These are phyloP conservation scores for Neurospora sp. DNA, from an alignment of 495 filamentous ascomycete species.

Conservation along the genomic window DNA sequence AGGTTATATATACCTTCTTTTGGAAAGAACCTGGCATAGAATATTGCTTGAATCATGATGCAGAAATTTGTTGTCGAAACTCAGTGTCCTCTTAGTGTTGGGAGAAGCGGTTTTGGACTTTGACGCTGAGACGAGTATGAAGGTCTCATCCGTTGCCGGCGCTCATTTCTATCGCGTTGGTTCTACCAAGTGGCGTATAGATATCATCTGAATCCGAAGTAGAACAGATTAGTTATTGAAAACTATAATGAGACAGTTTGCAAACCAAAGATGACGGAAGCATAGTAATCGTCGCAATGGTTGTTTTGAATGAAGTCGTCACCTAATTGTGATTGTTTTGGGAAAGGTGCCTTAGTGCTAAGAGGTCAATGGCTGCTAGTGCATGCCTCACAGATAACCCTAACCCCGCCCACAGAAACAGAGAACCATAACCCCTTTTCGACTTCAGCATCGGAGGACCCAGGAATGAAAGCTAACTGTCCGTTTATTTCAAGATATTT, in stretches of 20 bases:
- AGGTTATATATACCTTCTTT: constrained; percentile 55
- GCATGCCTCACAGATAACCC: neutral
- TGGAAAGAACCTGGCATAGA: constrained; percentile 88
- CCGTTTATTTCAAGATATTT: neutral
- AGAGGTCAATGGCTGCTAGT: neutral
- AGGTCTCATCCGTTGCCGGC: neutral
- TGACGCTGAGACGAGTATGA: neutral
- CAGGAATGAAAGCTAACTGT: neutral
- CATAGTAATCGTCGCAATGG: neutral
- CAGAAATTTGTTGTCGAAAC: neutral
- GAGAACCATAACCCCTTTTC: neutral
- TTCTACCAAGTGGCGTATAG: neutral
- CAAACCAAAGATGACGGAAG: neutral
- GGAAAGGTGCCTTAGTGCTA: neutral
- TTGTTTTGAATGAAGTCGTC: neutral
- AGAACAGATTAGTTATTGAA: neutral
- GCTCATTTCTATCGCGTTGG: neutral
- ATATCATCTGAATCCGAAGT: neutral
- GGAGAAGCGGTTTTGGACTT: neutral
- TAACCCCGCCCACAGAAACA: neutral
- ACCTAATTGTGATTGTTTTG: neutral
- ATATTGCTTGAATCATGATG: constrained; percentile 84
- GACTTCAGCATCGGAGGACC: neutral
- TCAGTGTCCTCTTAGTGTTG: neutral
- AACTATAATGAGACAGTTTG: neutral